Percentiles rank a stretch among this genome's conserved stretches.
Evolutionary conservation across 331 rosid genomes (phyloP).

Genomic region (Acacia pycnantha): DNA sequence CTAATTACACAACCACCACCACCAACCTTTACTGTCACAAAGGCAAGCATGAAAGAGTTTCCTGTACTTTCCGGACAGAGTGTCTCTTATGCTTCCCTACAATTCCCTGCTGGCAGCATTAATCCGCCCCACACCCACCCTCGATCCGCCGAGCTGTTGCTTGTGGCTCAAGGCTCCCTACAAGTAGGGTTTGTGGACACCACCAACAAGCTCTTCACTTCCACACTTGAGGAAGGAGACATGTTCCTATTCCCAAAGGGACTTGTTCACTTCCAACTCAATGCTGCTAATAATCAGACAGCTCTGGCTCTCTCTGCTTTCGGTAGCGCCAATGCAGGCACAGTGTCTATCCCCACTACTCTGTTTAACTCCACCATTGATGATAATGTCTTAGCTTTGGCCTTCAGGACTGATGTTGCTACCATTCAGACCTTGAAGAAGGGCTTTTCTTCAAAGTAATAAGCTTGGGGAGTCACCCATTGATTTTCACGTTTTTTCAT

Average conservation of each 20-base stretch:
- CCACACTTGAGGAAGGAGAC: slow-evolving; percentile 36
- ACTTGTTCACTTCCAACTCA: slow-evolving; percentile 45
- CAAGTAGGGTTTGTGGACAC: slow-evolving; percentile 47
- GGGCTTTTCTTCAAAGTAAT: slow-evolving; percentile 23
- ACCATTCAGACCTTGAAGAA: slow-evolving; percentile 41
- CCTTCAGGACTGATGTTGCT: slow-evolving; percentile 42
- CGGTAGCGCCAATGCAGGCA: slow-evolving; percentile 45
- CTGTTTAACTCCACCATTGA: slow-evolving; percentile 39
- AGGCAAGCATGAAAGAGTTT: slow-evolving; percentile 44
- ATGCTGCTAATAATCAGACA: slow-evolving; percentile 4
- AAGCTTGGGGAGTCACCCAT: background rate
- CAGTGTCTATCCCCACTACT: slow-evolving; percentile 28
- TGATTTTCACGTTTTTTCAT: background rate
- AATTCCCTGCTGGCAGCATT: slow-evolving; percentile 25
- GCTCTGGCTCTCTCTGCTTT: slow-evolving; percentile 43
- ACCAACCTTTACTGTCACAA: slow-evolving; percentile 32
- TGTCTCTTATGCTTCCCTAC: slow-evolving; percentile 50
- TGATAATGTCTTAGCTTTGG: slow-evolving; percentile 43
- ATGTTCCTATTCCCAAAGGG: slow-evolving; percentile 43
- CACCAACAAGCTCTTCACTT: slow-evolving; percentile 35
- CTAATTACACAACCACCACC: background rate
- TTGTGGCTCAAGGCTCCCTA: slow-evolving; percentile 27
- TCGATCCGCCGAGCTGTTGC: slow-evolving; percentile 36
- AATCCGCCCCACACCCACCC: slow-evolving; percentile 45
- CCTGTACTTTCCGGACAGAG: slow-evolving; percentile 60